Conservation (phyloP, 1,284 basidiomycete genomes). For the Microbotryum lychnidis-dioicae region DNA sequence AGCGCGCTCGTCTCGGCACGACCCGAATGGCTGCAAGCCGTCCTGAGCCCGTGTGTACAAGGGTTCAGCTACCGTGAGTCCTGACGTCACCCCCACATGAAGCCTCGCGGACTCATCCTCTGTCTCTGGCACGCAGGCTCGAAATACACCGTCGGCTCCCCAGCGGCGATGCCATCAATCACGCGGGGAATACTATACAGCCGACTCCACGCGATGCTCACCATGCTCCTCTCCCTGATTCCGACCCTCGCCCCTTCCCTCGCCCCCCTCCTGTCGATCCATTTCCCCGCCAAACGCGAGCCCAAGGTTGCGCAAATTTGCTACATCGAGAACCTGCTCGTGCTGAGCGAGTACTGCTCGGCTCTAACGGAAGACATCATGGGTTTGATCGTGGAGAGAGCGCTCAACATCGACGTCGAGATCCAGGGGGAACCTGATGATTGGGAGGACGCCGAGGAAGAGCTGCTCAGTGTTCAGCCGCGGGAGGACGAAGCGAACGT, state of each 20-base stretch:
- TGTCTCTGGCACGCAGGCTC: constrained; percentile 14
- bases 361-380: constrained; percentile 79
- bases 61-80: constrained; percentile 80
- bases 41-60: constrained; percentile 70
- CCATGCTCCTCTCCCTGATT: constrained; percentile 75
- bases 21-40: constrained; percentile 79
- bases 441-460: constrained; percentile 50
- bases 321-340: constrained; percentile 84
- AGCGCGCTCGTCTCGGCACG: constrained; percentile 88
- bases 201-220: constrained; percentile 74
- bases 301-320: constrained; percentile 70
- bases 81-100: constrained; percentile 23
- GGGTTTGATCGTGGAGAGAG: constrained; percentile 76
- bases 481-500: constrained; percentile 46
- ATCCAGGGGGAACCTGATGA: constrained; percentile 94
- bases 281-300: constrained; percentile 92
- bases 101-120: background rate
- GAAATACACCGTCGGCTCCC: constrained; percentile 21
- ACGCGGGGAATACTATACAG: constrained; percentile 78
- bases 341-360: constrained; percentile 78
- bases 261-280: constrained; percentile 68
- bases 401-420: constrained; percentile 93
- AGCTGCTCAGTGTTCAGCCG: constrained; percentile 7
- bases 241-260: constrained; percentile 81
- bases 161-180: constrained; percentile 46